Conservation (phyloP, 164 flowering plant genomes). For the Stephania yunnanensis region DNA sequence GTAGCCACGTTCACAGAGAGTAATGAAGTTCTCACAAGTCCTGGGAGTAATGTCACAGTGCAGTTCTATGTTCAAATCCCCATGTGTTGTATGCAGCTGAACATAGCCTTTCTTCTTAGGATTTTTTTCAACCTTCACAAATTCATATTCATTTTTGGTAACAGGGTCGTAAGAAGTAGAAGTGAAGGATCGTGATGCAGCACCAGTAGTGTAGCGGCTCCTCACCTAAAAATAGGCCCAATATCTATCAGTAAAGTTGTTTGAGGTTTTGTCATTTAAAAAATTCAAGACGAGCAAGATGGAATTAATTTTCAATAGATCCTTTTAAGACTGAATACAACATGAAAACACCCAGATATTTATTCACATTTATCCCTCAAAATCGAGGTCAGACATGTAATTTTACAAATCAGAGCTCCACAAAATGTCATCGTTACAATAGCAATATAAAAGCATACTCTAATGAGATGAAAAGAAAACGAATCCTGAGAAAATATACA, state of each 20-base stretch:
- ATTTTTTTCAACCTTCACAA: conserved; percentile 85
- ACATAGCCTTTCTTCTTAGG: conserved; percentile 96
- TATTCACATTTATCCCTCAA: neutral
- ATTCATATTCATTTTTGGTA: conserved; percentile 85
- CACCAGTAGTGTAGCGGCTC: conserved; percentile 86
- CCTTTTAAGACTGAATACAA: neutral
- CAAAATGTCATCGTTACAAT: neutral
- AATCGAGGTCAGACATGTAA: neutral
- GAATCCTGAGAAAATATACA: neutral
- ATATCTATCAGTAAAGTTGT: conserved; percentile 4
- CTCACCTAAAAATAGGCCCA: conserved; percentile 52
- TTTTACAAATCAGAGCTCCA: neutral
- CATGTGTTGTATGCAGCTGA: conserved; percentile 90
- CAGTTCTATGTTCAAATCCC: conserved; percentile 92
- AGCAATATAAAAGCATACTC: neutral
- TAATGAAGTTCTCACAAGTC: conserved; percentile 91
- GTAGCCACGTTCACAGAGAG: conserved; percentile 87
- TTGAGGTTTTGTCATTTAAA: neutral
- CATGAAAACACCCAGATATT: neutral
- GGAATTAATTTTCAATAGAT: neutral
- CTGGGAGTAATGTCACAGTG: conserved; percentile 94
- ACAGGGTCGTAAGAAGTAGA: conserved; percentile 94
- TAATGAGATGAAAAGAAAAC: neutral
- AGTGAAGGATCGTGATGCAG: conserved; percentile 96
- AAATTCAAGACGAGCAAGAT: neutral